Percentiles rank a stretch among this genome's conserved stretches.
Evolutionary conservation across 2,329 filamentous ascomycete species (phyloP).

Genomic region (Trichoderma asperellum): DNA sequence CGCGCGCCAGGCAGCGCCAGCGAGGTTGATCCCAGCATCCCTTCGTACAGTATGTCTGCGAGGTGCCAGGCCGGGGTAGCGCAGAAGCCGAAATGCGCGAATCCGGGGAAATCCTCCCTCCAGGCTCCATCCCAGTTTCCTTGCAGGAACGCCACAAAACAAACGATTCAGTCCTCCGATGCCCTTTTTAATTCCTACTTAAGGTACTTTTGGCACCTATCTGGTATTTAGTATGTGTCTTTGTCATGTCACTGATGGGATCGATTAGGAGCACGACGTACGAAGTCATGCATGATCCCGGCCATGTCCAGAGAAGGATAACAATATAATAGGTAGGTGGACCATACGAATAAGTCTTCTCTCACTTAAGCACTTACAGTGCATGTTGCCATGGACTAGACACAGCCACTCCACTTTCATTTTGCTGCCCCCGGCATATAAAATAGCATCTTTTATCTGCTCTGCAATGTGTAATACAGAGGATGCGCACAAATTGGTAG

Average conservation of each 20-base stretch:
- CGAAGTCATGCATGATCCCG: not conserved
- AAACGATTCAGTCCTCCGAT: not conserved
- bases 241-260: not conserved
- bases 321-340: not conserved
- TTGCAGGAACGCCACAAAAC: slow-evolving; percentile 9
- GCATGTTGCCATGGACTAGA: not conserved
- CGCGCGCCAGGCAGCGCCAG: slow-evolving; percentile 1
- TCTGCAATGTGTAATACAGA: not conserved
- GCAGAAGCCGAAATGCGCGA: not conserved
- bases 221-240: not conserved
- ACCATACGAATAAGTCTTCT: not conserved
- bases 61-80: not conserved
- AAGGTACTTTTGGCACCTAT: not conserved
- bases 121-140: not conserved
- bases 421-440: not conserved
- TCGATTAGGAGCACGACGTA: not conserved
- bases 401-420: not conserved
- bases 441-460: not conserved
- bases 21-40: slow-evolving; percentile 10
- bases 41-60: not conserved
- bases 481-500: not conserved
- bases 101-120: slow-evolving; percentile 16
- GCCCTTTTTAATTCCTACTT: not conserved
- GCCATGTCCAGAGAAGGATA: not conserved
- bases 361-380: not conserved